Evolutionary conservation across 306 rosid genomes (phyloP).

Genomic region (Spatholobus suberectus): DNA sequence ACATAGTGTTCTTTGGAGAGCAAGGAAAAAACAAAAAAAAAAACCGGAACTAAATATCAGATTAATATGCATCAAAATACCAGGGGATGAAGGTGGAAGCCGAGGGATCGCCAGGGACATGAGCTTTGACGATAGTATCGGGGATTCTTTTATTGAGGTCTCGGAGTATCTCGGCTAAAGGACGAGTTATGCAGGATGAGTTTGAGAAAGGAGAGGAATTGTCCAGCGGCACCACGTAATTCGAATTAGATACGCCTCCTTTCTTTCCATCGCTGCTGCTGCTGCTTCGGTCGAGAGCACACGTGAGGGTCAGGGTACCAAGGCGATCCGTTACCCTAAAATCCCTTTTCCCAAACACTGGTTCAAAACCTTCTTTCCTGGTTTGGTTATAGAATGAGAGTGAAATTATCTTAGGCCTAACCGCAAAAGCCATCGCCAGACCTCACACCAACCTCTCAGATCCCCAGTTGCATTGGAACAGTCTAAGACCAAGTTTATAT

Average conservation of each 20-base stretch:
- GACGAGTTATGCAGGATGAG: constrained; percentile 85
- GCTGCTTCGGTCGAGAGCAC: constrained; percentile 53
- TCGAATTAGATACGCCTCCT: constrained; percentile 69
- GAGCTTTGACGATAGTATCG: constrained; percentile 67
- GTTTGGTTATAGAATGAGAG: not conserved
- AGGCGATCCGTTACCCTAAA: constrained; percentile 16
- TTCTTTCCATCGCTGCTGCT: constrained; percentile 47
- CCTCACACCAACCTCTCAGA: constrained; percentile 36
- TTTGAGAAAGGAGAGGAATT: constrained; percentile 68
- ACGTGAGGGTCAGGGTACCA: constrained; percentile 30
- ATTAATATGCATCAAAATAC: constrained; percentile 33
- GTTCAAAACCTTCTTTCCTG: not conserved
- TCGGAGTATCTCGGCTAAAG: constrained; percentile 85
- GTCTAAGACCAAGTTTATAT: not conserved
- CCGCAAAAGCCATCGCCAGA: constrained; percentile 38
- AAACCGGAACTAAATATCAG: not conserved
- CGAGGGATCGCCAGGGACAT: constrained; percentile 41
- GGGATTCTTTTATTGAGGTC: constrained; percentile 93
- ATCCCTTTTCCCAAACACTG: constrained; percentile 10
- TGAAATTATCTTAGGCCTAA: constrained; percentile 12
- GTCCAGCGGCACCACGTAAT: constrained; percentile 91
- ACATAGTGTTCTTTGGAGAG: not conserved
- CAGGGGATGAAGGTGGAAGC: constrained; percentile 76
- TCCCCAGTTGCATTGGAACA: not conserved
- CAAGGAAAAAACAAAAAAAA: not conserved